phyloP scores from a whole-genome alignment of 768 basidiomycete genomes.

The Filobasidium floriforme region DNA sequence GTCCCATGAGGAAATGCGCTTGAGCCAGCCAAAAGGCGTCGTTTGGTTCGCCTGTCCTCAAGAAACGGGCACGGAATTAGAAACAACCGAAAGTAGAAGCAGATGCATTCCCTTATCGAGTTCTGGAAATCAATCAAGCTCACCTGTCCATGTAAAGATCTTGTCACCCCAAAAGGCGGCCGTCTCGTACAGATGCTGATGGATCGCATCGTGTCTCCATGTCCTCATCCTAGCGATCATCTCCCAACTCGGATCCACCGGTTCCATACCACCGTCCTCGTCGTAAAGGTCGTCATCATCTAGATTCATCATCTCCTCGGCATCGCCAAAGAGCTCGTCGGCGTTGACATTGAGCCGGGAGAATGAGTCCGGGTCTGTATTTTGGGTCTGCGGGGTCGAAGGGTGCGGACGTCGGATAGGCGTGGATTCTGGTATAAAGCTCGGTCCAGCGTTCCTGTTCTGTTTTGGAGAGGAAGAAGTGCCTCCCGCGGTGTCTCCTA shows the following conservation, averaged over 20 bases:
- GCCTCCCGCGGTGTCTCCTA: background rate
- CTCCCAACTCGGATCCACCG: slow-evolving; percentile 53
- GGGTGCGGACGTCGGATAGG: background rate
- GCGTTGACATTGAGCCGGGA: background rate
- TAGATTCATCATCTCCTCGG: background rate
- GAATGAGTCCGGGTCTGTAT: background rate
- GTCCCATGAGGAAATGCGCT: slow-evolving; percentile 89
- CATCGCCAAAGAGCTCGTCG: background rate
- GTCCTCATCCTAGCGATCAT: slow-evolving; percentile 91
- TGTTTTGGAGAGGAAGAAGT: background rate
- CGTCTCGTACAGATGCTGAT: slow-evolving; percentile 96
- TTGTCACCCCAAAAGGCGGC: slow-evolving; percentile 99
- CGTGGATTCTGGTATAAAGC: background rate
- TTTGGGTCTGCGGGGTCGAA: background rate
- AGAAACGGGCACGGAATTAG: background rate
- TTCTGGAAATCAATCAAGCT: slow-evolving; percentile 23
- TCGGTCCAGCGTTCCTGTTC: background rate
- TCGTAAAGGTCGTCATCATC: slow-evolving; percentile 22
- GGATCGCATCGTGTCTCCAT: slow-evolving; percentile 95
- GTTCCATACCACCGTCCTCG: slow-evolving; percentile 53
- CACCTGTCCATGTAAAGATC: slow-evolving; percentile 90
- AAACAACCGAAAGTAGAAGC: background rate
- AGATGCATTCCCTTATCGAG: slow-evolving; percentile 6
- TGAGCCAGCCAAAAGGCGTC: slow-evolving; percentile 99
- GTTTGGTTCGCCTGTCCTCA: slow-evolving; percentile 73